Evolutionary conservation across 2,329 filamentous ascomycete species (phyloP).

Genomic region (Clarireedia sp.): DNA sequence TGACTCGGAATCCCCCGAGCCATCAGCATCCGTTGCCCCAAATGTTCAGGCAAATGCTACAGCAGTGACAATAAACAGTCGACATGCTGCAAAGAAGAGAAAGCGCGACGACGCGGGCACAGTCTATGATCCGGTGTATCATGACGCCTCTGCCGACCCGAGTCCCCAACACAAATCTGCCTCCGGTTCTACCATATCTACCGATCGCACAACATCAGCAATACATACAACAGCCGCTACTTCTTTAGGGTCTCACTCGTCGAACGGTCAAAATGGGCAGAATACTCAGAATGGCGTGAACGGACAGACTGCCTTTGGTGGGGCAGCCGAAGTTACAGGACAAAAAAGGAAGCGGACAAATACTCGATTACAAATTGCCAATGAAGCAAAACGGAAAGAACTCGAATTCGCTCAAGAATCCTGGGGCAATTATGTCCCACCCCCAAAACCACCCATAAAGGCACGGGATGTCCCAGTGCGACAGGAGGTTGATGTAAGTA

Average conservation of each 20-base stretch:
- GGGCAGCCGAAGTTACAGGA: slow-evolving; percentile 59
- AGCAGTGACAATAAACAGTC: slow-evolving; percentile 29
- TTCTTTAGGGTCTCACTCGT: slow-evolving; percentile 62
- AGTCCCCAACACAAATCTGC: slow-evolving; percentile 62
- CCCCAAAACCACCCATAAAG: slow-evolving; percentile 83
- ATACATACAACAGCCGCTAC: slow-evolving; percentile 84
- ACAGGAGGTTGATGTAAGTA: slow-evolving; percentile 54
- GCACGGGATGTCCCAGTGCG: slow-evolving; percentile 67
- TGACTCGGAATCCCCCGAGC: slow-evolving; percentile 51
- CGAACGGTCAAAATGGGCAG: slow-evolving; percentile 49
- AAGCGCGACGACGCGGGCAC: slow-evolving; percentile 44
- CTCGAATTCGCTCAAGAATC: slow-evolving; percentile 62
- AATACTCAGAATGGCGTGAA: too few relatives aligned
- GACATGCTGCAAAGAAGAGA: slow-evolving; percentile 70
- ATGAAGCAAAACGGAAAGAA: slow-evolving; percentile 74
- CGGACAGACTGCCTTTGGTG: slow-evolving; percentile 32
- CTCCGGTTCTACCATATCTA: slow-evolving; percentile 67
- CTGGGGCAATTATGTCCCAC: slow-evolving; percentile 74
- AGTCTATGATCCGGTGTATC: slow-evolving; percentile 63
- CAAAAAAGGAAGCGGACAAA: slow-evolving; percentile 79
- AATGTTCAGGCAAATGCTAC: slow-evolving; percentile 29
- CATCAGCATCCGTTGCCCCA: slow-evolving; percentile 31
- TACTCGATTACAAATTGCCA: slow-evolving; percentile 71
- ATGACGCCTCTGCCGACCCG: slow-evolving; percentile 62
- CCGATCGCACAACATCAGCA: slow-evolving; percentile 72